These are phyloP conservation scores for Spongospora subterranea DNA, from an alignment of 208 protist species.

Conservation along the genomic window DNA sequence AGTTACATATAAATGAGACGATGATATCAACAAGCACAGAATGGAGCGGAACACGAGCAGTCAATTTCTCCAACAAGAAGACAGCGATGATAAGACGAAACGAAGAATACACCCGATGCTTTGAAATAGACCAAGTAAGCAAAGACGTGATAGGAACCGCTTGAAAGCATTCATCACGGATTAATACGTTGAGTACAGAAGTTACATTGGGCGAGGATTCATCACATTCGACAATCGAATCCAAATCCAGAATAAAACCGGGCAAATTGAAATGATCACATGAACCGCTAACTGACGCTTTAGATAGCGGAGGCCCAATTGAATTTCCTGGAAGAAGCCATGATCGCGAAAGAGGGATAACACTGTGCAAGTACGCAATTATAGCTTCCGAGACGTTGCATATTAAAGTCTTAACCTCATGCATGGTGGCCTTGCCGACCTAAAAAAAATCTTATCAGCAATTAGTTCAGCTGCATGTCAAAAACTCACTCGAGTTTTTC, in stretches of 20 bases:
- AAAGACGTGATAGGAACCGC: neutral
- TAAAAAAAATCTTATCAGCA: neutral
- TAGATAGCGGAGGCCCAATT: neutral
- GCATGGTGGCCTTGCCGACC: neutral
- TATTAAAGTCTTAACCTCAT: neutral
- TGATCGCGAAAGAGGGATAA: neutral
- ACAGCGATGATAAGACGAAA: neutral
- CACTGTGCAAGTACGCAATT: neutral
- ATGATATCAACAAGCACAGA: conserved; percentile 28
- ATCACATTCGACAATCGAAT: neutral
- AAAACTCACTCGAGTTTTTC: neutral
- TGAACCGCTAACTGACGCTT: neutral
- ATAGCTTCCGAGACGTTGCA: conserved; percentile 35
- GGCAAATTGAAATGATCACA: conserved; percentile 23
- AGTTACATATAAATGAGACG: neutral
- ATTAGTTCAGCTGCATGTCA: neutral
- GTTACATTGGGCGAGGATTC: neutral
- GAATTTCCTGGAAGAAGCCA: neutral
- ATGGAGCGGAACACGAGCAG: neutral
- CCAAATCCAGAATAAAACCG: neutral
- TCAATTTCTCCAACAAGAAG: neutral
- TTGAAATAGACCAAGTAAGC: neutral
- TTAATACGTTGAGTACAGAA: neutral
- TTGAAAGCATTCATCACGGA: too few relatives aligned
- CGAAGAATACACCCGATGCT: neutral